Conservation (phyloP, 345 rosid species). For the Ailanthus altissimus region DNA sequence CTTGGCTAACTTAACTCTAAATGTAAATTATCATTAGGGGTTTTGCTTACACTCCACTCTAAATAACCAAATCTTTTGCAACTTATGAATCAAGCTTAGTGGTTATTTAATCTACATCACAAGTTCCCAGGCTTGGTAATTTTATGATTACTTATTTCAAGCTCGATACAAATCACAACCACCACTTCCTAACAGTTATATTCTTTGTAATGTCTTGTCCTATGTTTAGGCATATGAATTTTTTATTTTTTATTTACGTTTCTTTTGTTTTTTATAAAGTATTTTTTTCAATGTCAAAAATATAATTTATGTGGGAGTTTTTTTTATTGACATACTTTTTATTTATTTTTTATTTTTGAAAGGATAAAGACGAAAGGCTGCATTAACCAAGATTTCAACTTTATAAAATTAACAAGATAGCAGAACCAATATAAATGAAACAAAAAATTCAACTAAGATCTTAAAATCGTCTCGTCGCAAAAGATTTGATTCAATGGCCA, state of each 20-base stretch:
- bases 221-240: neutral
- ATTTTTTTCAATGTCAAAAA: neutral
- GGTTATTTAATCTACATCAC: constrained; percentile 34
- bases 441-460: neutral
- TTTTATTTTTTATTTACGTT: neutral
- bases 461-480: neutral
- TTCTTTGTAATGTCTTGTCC: neutral
- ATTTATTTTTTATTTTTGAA: neutral
- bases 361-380: neutral
- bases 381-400: neutral
- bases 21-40: neutral
- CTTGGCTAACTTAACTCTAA: neutral
- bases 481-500: neutral
- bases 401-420: neutral
- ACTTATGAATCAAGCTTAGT: constrained; percentile 30
- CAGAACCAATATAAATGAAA: neutral
- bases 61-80: neutral
- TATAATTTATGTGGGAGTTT: neutral
- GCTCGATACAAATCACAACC: neutral
- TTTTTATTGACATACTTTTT: neutral
- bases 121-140: constrained; percentile 18
- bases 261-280: neutral
- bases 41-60: constrained; percentile 48
- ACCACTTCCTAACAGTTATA: neutral
- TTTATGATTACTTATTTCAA: constrained; percentile 19